A percentile compares a stretch with the other conserved stretches of the same genome.
Evolutionary conservation across 306 rosid genomes (phyloP).

Genomic region (Dalbergia cultrata): DNA sequence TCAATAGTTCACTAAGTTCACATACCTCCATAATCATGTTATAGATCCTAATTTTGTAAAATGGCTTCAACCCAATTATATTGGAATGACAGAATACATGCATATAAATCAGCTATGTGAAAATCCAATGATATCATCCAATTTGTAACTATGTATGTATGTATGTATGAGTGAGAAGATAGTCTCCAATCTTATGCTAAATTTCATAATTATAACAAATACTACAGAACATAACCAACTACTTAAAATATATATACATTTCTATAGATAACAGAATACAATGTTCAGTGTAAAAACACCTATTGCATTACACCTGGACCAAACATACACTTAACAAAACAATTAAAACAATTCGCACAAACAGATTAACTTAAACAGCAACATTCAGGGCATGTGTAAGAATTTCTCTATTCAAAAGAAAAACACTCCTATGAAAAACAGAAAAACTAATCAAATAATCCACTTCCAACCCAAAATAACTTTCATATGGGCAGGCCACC

Average conservation of each 20-base stretch:
- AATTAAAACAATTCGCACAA: background rate
- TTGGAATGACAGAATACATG: background rate
- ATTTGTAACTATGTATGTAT: background rate
- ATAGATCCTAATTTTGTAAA: background rate
- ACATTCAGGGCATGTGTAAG: background rate
- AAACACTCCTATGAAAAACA: background rate
- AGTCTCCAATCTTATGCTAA: background rate
- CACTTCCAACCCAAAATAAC: conserved; percentile 18
- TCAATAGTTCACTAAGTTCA: conserved; percentile 19
- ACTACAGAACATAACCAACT: background rate
- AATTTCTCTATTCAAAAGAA: conserved; percentile 12
- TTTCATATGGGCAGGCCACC: background rate
- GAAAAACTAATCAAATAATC: background rate
- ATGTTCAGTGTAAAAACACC: background rate
- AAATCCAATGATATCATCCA: conserved; percentile 5
- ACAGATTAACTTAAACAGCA: no score
- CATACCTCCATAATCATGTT: background rate
- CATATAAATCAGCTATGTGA: conserved; percentile 26
- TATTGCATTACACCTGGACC: conserved; percentile 1
- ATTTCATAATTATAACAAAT: background rate
- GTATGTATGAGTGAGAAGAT: background rate
- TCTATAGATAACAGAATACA: background rate
- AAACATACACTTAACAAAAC: background rate
- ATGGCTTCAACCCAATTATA: background rate
- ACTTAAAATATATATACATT: background rate